phyloP scores from a whole-genome alignment of 495 filamentous ascomycete species.

The Rostrohypoxylon terebratum region DNA sequence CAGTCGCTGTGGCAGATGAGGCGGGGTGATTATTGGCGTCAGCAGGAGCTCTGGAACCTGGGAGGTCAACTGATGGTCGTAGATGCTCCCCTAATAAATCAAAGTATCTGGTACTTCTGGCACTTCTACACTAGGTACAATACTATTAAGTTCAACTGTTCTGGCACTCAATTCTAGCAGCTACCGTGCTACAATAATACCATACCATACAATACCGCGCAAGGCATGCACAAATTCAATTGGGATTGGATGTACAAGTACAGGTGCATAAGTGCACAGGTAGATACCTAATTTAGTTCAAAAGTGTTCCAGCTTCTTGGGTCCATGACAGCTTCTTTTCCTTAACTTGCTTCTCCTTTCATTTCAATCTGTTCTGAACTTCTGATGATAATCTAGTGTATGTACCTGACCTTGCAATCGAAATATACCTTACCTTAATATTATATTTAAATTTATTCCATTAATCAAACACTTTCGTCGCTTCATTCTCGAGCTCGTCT shows the following conservation, averaged over 20 bases:
- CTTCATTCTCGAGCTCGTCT: neutral
- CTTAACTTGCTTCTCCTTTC: slow-evolving; percentile 8
- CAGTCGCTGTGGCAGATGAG: slow-evolving; percentile 7
- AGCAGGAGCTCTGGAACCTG: neutral
- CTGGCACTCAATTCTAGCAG: too few relatives aligned
- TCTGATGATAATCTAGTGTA: slow-evolving; percentile 27
- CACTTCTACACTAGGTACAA: too few relatives aligned
- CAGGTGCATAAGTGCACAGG: too few relatives aligned
- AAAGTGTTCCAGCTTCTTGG: slow-evolving; percentile 23
- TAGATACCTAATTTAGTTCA: slow-evolving; percentile 43
- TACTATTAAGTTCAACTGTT: too few relatives aligned
- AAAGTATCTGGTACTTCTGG: neutral
- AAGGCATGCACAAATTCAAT: slow-evolving; percentile 23
- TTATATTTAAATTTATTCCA: neutral
- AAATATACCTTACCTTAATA: slow-evolving; percentile 4
- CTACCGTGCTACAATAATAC: neutral
- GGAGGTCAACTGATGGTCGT: neutral
- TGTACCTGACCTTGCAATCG: neutral
- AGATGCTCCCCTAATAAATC: neutral
- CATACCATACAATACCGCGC: too few relatives aligned
- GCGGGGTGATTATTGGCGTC: slow-evolving; percentile 24
- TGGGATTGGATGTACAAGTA: slow-evolving; percentile 31
- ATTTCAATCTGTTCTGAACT: slow-evolving; percentile 9
- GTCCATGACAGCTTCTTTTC: slow-evolving; percentile 31
- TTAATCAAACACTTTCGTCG: slow-evolving; percentile 20